phyloP scores from a whole-genome alignment of 2,329 filamentous ascomycete genomes.

The Colletotrichum eremochloae region DNA sequence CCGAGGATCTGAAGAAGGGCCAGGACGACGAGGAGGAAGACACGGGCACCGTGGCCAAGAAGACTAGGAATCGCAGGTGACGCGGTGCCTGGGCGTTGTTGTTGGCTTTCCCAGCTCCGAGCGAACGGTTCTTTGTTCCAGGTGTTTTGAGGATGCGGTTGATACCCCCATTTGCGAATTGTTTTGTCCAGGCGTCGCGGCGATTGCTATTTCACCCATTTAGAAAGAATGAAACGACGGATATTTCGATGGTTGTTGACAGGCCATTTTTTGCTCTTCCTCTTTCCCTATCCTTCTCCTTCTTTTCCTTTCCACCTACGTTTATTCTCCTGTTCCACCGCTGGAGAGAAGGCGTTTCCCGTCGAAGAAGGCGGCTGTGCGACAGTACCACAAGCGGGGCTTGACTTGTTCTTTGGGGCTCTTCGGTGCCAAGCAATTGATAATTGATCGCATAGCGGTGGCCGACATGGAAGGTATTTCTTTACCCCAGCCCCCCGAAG shows the following conservation, averaged over 20 bases:
- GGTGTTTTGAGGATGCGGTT: conserved; percentile 37
- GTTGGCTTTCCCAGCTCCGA: conserved; percentile 8
- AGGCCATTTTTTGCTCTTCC: background rate
- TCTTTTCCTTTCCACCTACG: background rate
- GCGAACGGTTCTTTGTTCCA: background rate
- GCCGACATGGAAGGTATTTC: conserved; percentile 20
- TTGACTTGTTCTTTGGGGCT: background rate
- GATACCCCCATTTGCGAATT: conserved; percentile 37
- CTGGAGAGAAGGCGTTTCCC: background rate
- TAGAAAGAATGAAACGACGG: conserved; percentile 6
- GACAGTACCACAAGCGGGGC: background rate
- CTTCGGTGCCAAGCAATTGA: background rate
- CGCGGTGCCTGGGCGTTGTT: conserved; percentile 29
- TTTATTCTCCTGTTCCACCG: background rate
- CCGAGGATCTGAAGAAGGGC: conserved; percentile 83
- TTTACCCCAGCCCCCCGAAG: conserved; percentile 20
- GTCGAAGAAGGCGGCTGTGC: background rate
- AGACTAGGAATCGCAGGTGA: conserved; percentile 69
- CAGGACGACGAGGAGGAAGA: conserved; percentile 88
- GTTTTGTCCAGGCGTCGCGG: conserved; percentile 27
- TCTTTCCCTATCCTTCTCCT: too few species aligned
- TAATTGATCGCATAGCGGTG: conserved; percentile 9
- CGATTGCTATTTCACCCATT: conserved; percentile 2
- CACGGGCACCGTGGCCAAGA: conserved; percentile 67
- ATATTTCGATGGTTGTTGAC: background rate